Base-by-base conservation (phyloP, 768 basidiomycete genomes). In the Phylloporus sp. region DNA sequence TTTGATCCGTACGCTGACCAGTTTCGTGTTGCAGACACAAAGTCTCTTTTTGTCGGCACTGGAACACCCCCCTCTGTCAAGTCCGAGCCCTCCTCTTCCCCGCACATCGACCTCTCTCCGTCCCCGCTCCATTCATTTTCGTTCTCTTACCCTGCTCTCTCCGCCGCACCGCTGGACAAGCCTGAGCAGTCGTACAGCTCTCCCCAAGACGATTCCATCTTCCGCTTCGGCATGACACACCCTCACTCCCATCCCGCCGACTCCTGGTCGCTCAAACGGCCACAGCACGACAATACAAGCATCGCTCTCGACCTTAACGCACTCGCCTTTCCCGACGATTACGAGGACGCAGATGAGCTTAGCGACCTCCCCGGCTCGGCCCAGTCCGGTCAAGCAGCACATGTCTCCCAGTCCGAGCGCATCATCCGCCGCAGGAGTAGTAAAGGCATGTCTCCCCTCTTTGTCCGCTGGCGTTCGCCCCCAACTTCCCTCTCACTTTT, bases 361-460 rank as follows among this genome's bases (percentile, higher is more conserved):
- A 67, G 71, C 20, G 77, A 78, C 46, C 65, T 78, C 18, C 69
- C 67, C 6, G 53, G 53, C 37, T 48, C 59, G 5, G 44, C 56
- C 6, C 32, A 52, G 9, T 54, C 66, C 23, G 58, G 60, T 13
- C 36, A 63, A 22, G 56, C 58, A 14, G 36, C 53, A 3, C 49
- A 50, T 13, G 48, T 56, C 35, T 48, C 24, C 17, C 61, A 56
- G 45, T 53, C 47, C 8, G 74, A 84, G 44, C 80, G 80, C 56
- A 64, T 77, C 40, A 69, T 90, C 38, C 71, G 86, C 46, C 73
- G 87, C 45, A 70, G 86, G 55, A 89, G 86, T 55, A 87, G 84
- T 64, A 90, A 88, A 78, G 84, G 84, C 78, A 54, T 18, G 67
- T 65, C 33, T 40, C 37, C 9, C 38, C 36, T 13, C 39, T 31